Conservation (phyloP, 345 rosid genomes). For the Cardamine occulta region DNA sequence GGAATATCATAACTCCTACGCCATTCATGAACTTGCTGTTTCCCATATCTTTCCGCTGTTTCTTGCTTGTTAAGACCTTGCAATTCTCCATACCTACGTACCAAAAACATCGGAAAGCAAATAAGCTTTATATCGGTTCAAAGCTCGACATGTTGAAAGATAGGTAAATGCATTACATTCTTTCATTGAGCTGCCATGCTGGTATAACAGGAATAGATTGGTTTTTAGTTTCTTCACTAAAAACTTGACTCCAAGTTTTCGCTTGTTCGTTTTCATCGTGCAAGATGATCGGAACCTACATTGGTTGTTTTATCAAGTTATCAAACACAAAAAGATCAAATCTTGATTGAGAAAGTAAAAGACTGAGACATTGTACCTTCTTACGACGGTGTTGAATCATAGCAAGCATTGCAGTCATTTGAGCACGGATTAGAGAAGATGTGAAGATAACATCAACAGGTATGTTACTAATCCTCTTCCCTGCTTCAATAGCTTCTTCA, state of each 20-base stretch:
- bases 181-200: slow-evolving; percentile 95
- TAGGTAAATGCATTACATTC: slow-evolving; percentile 65
- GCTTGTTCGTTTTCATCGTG: slow-evolving; percentile 85
- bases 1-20: slow-evolving; percentile 95
- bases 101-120: background rate
- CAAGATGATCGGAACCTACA: slow-evolving; percentile 81
- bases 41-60: slow-evolving; percentile 92
- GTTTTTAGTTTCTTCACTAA: slow-evolving; percentile 80
- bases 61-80: slow-evolving; percentile 97
- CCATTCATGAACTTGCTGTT: slow-evolving; percentile 94
- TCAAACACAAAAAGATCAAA: background rate
- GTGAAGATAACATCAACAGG: slow-evolving; percentile 89
- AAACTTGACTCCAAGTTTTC: slow-evolving; percentile 78
- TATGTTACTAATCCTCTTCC: slow-evolving; percentile 88
- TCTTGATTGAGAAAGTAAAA: background rate
- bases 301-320: too few species aligned
- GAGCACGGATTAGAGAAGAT: slow-evolving; percentile 82
- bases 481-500: slow-evolving; percentile 94
- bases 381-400: slow-evolving; percentile 85
- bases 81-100: slow-evolving; percentile 88
- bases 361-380: slow-evolving; percentile 51
- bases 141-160: too few species aligned
- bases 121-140: slow-evolving; percentile 4
- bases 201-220: slow-evolving; percentile 85
- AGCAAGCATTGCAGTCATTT: slow-evolving; percentile 96